These are phyloP conservation scores for Prunus campanulata DNA, from an alignment of 306 rosid genomes.

Conservation along the genomic window DNA sequence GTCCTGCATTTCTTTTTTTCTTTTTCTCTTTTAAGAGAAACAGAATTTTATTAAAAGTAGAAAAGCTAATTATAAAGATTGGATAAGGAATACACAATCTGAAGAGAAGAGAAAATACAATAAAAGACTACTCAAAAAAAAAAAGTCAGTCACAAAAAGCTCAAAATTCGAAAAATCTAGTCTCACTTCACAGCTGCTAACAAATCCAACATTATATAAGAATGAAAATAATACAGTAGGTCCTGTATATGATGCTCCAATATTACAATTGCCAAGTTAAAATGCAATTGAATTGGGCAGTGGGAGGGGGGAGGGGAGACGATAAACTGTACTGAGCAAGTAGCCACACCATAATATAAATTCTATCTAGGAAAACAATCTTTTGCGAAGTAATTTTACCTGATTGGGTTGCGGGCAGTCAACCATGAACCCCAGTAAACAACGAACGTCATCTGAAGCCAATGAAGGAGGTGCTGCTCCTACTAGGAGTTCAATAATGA, in stretches of 20 bases:
- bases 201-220: too few relatives aligned
- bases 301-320: not conserved
- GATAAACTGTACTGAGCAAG: not conserved
- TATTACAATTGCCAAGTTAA: not conserved
- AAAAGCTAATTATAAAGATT: too few relatives aligned
- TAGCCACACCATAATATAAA: slow-evolving; percentile 3
- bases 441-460: slow-evolving; percentile 72
- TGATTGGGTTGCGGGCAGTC: slow-evolving; percentile 95
- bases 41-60: too few relatives aligned
- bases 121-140: too few relatives aligned
- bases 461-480: slow-evolving; percentile 75
- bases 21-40: too few relatives aligned
- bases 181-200: too few relatives aligned
- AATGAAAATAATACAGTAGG: too few relatives aligned
- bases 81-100: too few relatives aligned
- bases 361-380: slow-evolving; percentile 14
- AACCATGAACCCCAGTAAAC: slow-evolving; percentile 87
- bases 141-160: too few relatives aligned
- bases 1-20: not conserved
- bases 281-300: not conserved
- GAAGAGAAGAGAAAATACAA: too few relatives aligned
- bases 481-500: slow-evolving; percentile 81
- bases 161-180: too few relatives aligned
- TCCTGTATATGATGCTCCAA: not conserved
- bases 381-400: slow-evolving; percentile 42